Evolutionary conservation across 495 filamentous ascomycete species (phyloP), one percentile per base, ranked within the genome.

Genomic region (Aspergillus olivimuriae): DNA sequence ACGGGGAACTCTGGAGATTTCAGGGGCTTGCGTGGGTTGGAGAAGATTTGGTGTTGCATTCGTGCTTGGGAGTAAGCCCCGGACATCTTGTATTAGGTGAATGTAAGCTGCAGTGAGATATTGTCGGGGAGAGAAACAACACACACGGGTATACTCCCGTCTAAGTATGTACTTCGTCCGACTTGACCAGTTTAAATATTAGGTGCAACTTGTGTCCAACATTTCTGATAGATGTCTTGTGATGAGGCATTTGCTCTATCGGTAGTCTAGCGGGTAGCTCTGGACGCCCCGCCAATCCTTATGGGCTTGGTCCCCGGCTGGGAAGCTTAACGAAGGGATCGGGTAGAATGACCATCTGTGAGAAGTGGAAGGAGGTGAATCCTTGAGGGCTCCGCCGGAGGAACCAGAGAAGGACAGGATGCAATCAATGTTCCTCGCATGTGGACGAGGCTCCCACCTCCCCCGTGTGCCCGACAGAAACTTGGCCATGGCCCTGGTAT

Each of bases 1-100:
- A 56, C 39, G 11, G 39, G 39, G 21, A 43, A 46, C 8, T 48
- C 46, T 14, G 53, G 53, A 5, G 45, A 8, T 39, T 50, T 56
- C 30, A 56, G 30, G 20, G 37, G 26, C 26, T 47, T 41, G 24
- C 52, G 52, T 21, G 47, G 40, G 43, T 46, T 19, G 26, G 39
- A 35, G 24, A 18, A 34, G 18, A 32, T 45, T 11, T 9, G 3
- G 14, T 35, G 43, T 5, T 45, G 2, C 20, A 45, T 31, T 19
- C 43, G 43, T 28, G 43, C 43, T 17, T 45, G 19, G 17, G 21
- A 12, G 23, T 39, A 45, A 10, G 34, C 16, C 16, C 21, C 24
- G 9, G 43, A 45, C 34, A 37, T 37, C 24, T 28, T 28, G 24
- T 28, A 11, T 11, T 28, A 28, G 24, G 11, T 28, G 5, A 11